These are phyloP conservation scores for Entrophospora sp. DNA, from an alignment of 192 early-diverging fungal species.

Conservation along the genomic window DNA sequence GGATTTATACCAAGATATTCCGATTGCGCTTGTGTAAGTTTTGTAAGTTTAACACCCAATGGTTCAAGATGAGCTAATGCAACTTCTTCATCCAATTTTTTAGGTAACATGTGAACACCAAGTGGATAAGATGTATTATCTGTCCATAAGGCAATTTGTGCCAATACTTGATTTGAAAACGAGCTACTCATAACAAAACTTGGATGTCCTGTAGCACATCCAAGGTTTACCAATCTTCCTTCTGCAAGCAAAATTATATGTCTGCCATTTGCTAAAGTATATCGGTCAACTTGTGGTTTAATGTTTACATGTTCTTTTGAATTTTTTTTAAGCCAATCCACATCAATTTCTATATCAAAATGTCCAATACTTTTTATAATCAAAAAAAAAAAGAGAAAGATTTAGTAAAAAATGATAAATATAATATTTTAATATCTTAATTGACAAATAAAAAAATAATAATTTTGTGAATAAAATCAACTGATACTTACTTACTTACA, in stretches of 20 bases:
- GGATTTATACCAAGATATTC: conserved; percentile 75
- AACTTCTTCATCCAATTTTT: conserved; percentile 99
- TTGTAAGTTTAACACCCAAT: conserved; percentile 92
- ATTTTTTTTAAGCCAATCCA: conserved; percentile 97
- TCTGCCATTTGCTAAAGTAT: conserved; percentile 78
- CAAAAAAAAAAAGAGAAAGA: not conserved
- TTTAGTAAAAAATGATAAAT: not conserved
- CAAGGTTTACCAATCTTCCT: conserved; percentile 98
- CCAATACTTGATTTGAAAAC: conserved; percentile 97
- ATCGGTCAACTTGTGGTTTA: conserved; percentile 99
- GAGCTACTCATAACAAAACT: conserved; percentile 99
- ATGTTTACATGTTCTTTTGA: conserved; percentile 81
- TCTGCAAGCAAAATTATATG: conserved; percentile 97
- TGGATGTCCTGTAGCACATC: conserved; percentile 98
- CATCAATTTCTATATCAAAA: conserved; percentile 99
- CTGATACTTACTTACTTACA: conserved; percentile 70
- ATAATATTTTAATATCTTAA: not conserved
- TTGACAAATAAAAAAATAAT: no score
- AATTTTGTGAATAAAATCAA: not conserved
- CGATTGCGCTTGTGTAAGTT: conserved; percentile 56
- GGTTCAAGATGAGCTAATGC: conserved; percentile 89
- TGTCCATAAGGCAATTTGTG: conserved; percentile 99
- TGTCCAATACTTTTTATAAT: conserved; percentile 71
- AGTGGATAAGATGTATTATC: conserved; percentile 76
- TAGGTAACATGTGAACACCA: conserved; percentile 97